Evolutionary conservation across 139 green algal species (phyloP), one percentile per base, ranked within the genome.

Genomic region (Tetradesmus lagerheimii): DNA sequence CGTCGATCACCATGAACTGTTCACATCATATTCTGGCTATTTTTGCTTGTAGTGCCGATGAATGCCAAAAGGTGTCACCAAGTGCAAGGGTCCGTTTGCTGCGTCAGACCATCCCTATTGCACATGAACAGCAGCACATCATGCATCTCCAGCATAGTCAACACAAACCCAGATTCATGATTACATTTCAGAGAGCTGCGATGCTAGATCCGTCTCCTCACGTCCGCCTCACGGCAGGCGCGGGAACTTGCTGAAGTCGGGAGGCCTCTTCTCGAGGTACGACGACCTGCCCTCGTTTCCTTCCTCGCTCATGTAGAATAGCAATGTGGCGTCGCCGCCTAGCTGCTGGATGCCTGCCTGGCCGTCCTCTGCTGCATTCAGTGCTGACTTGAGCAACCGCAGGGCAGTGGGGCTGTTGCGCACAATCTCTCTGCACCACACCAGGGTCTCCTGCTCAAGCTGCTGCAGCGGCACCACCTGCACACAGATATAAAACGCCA

Each of bases 291-390:
- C 98, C 92, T 99, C 98, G 87, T 96, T 95, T 39, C 97, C 98
- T 91, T 99, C 98, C 77, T 98, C 96, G 16, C 90, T 96, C 67
- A 97, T 91, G 89, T 99, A 99, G 89, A 99, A 99, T 14, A 99
- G 94, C 92, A 99, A 76, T 9, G 98, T 99, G 23, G 98, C 98
- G 85, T 99, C 96, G 41, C 98, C 97, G 0, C 96, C 98, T 35
- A 99, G 94, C 89, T 99, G 92, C 93, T 98, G 96, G 41, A 99
- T 94, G 82, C 98, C 98, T 29, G 98, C 97, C 80, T 98, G 96
- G 0, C 98, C 98, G 90, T 99, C 98, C 87, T 99, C 98, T 1
- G 94, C 96, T 4, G 98, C 98, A 90, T 99, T 99, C 64, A 99
- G 90, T 0, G 98, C 96, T 1, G 95, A 91, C 93, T 99, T 99